Percentiles rank a stretch among this genome's conserved stretches.
phyloP scores from a whole-genome alignment of 352 stramenopile genomes.

The Peronosclerospora sorghi region DNA sequence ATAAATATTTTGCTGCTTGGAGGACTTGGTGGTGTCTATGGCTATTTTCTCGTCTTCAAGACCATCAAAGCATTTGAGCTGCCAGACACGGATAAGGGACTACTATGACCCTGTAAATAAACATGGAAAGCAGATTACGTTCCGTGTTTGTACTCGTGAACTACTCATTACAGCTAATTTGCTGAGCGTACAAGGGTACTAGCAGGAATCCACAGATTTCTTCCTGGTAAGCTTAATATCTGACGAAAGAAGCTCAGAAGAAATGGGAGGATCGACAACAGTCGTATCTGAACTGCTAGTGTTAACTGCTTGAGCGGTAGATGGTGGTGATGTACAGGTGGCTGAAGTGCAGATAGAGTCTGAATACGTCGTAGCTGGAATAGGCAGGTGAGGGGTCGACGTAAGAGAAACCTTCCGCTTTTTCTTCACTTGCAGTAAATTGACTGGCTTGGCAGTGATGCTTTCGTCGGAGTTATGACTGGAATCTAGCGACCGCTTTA shows the following conservation, averaged over 20 bases:
- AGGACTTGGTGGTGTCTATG: constrained; percentile 54
- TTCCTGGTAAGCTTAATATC: constrained; percentile 2
- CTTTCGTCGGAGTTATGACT: constrained; percentile 16
- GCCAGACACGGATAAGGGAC: constrained; percentile 43
- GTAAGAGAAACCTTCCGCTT: constrained; percentile 66
- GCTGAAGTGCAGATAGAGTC: not conserved
- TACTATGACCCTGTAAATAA: constrained; percentile 29
- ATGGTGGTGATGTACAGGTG: not conserved
- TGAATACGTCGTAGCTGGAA: constrained; percentile 1
- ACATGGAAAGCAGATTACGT: not conserved
- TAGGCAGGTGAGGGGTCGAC: constrained; percentile 23
- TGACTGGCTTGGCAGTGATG: constrained; percentile 21
- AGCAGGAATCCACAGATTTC: constrained; percentile 1
- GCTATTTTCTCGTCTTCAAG: constrained; percentile 81
- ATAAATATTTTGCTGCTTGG: constrained; percentile 68
- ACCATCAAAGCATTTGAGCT: constrained; percentile 84
- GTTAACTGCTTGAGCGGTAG: not conserved
- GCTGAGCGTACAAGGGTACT: no score
- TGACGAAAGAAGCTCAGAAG: not conserved
- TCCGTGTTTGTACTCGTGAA: constrained; percentile 13
- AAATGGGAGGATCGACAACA: constrained; percentile 9
- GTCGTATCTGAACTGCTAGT: constrained; percentile 1
- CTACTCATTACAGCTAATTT: no score
- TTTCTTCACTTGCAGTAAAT: constrained; percentile 72
- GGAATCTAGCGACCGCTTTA: constrained; percentile 7